Conservation (phyloP, 345 rosid species). For the Zanthoxylum bungeanum region DNA sequence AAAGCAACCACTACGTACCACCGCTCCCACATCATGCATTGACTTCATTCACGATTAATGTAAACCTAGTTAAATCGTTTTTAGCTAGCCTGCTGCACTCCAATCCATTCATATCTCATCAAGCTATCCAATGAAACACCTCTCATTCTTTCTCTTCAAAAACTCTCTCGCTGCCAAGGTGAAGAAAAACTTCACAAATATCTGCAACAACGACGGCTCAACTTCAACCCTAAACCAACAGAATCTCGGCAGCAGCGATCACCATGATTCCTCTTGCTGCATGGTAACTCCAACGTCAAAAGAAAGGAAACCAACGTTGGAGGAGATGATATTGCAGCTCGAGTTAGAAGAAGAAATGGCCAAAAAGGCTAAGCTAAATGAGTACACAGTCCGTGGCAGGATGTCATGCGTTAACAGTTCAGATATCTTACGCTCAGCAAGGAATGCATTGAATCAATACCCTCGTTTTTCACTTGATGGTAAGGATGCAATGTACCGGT, state of each 20-base stretch:
- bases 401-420: conserved; percentile 82
- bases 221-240: conserved; percentile 69
- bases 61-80: no score
- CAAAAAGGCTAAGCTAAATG: conserved; percentile 41
- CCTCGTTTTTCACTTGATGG: conserved; percentile 94
- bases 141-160: conserved; percentile 65
- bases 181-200: conserved; percentile 60
- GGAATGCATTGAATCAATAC: conserved; percentile 83
- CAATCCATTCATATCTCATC: no score
- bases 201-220: conserved; percentile 61
- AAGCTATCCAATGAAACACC: conserved; percentile 49
- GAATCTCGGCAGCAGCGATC: background rate
- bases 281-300: background rate
- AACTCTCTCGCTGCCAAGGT: conserved; percentile 59
- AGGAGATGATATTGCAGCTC: conserved; percentile 80
- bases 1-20: conserved; percentile 12
- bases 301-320: conserved; percentile 51
- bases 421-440: conserved; percentile 74
- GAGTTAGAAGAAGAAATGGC: conserved; percentile 77
- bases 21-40: conserved; percentile 19
- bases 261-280: conserved; percentile 15
- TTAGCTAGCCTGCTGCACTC: no score
- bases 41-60: background rate
- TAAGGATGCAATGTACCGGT: conserved; percentile 84
- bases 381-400: conserved; percentile 29